Base-by-base conservation (phyloP, 1,284 basidiomycete species). In the Cryptococcus deneoformans region DNA sequence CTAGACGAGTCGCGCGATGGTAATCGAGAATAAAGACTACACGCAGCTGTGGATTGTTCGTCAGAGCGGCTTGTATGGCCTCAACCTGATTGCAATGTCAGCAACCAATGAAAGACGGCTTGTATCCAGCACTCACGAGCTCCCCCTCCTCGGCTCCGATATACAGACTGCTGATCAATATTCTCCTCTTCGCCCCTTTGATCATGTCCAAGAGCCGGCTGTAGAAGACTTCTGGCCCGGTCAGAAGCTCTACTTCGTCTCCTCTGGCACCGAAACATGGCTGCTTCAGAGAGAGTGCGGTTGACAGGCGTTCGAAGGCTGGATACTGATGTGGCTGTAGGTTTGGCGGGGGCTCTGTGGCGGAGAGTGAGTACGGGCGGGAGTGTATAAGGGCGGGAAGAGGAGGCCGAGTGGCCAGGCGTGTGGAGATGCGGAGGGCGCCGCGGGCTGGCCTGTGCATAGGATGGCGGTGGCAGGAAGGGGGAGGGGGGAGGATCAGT, bases 141-240 rank as follows among this genome's bases (percentile, higher is more conserved):
- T 87, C 81, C 20, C 78, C 74, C 72, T 91, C 87, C 54, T 84
- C 83, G 4, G 84, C 81, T 29, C 89, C 88, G 51, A 92, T 85
- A 71, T 92, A 92, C 36, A 92, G 76, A 9, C 89, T 92, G 0
- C 92, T 94, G 48, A 97, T 83, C 70, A 93, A 88, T 68, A 97
- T 86, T 56, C 90, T 83, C 56, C 80, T 78, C 62, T 84, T 83
- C 1, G 93, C 92, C 40, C 82, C 79, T 48, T 80, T 79, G 54
- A 96, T 85, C 82, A 91, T 86, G 56, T 84, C 79, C 20, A 82
- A 60, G 24, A 83, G 60, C 7, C 67, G 65, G 24, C 62, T 48
- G 57, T 81, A 80, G 63, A 82, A 83, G 46, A 76, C 66, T 6
- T 64, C 60, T 0, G 81, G 81, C 35, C 70, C 70, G 14, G 68